Evolutionary conservation across 805 yeast genomes (phyloP).

Genomic region (Torulaspora quercuum): DNA sequence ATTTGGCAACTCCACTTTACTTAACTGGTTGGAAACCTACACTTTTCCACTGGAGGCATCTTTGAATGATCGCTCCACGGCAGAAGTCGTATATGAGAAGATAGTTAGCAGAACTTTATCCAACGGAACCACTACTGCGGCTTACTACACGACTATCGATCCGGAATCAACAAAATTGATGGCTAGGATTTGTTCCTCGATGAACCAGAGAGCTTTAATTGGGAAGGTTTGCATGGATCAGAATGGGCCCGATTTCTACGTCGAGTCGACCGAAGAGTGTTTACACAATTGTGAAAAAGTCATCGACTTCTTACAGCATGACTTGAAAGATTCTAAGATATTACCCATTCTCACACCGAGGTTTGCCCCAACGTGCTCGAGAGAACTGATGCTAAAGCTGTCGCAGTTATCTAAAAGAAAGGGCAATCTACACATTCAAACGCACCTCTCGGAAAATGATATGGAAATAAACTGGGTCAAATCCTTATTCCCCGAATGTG

Average conservation of each 20-base stretch:
- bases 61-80: slow-evolving; percentile 51
- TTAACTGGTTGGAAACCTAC: slow-evolving; percentile 85
- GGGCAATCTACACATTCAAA: slow-evolving; percentile 64
- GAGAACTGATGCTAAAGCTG: slow-evolving; percentile 56
- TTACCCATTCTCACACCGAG: slow-evolving; percentile 86
- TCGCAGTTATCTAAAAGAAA: slow-evolving; percentile 51
- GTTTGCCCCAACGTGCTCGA: slow-evolving; percentile 85
- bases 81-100: slow-evolving; percentile 58
- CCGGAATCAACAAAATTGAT: slow-evolving; percentile 68
- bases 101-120: slow-evolving; percentile 66
- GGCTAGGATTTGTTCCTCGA: slow-evolving; percentile 61
- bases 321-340: slow-evolving; percentile 51
- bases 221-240: slow-evolving; percentile 95
- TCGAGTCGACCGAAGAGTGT: slow-evolving; percentile 55
- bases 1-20: slow-evolving; percentile 76
- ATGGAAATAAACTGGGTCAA: slow-evolving; percentile 72
- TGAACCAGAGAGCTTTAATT: slow-evolving; percentile 83
- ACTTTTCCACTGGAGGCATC: slow-evolving; percentile 87
- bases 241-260: slow-evolving; percentile 69
- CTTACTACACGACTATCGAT: slow-evolving; percentile 89
- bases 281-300: slow-evolving; percentile 53
- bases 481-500: slow-evolving; percentile 66
- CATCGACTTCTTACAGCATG: slow-evolving; percentile 52
- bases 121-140: slow-evolving; percentile 88
- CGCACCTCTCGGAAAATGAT: slow-evolving; percentile 83